phyloP scores from a whole-genome alignment of 306 rosid genomes.

The Pachyrhizus erosus region DNA sequence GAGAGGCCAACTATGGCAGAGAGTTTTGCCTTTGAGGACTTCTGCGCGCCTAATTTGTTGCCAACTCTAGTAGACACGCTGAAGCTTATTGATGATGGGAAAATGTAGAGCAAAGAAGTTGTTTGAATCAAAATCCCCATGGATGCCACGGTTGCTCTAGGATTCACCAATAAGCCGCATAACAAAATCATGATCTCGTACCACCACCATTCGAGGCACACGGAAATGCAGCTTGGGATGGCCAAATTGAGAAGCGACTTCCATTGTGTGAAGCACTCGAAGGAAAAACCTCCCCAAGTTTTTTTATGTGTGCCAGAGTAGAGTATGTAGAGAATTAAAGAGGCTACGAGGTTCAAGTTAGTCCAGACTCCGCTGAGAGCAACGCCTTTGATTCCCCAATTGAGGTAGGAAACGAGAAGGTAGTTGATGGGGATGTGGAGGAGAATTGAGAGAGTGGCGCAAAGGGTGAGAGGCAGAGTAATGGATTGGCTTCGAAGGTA shows the following conservation, averaged over 20 bases:
- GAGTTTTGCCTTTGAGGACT: constrained; percentile 63
- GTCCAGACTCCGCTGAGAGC: constrained; percentile 81
- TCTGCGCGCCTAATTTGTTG: constrained; percentile 79
- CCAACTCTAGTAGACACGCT: constrained; percentile 93
- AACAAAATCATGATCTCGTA: constrained; percentile 88
- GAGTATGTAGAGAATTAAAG: constrained; percentile 65
- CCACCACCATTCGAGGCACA: constrained; percentile 99
- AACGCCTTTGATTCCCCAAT: constrained; percentile 76
- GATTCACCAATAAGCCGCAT: constrained; percentile 73
- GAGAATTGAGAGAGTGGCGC: constrained; percentile 75
- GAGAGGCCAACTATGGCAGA: constrained; percentile 83
- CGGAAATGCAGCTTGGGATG: constrained; percentile 90
- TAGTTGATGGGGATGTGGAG: constrained; percentile 84
- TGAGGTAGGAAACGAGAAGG: constrained; percentile 65
- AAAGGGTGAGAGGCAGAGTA: constrained; percentile 85
- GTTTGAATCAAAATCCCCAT: constrained; percentile 96
- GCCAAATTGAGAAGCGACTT: constrained; percentile 67
- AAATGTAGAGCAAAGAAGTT: constrained; percentile 84
- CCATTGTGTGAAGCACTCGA: constrained; percentile 76
- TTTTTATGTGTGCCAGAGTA: constrained; percentile 63
- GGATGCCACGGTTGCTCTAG: constrained; percentile 86
- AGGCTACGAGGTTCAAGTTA: constrained; percentile 75
- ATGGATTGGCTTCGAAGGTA: constrained; percentile 86
- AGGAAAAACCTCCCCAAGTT: constrained; percentile 86
- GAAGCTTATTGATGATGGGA: constrained; percentile 91